Percentiles rank a stretch among this genome's conserved stretches.
These are phyloP conservation scores for Candida nemodendra DNA, from an alignment of 805 yeast species.

Conservation along the genomic window DNA sequence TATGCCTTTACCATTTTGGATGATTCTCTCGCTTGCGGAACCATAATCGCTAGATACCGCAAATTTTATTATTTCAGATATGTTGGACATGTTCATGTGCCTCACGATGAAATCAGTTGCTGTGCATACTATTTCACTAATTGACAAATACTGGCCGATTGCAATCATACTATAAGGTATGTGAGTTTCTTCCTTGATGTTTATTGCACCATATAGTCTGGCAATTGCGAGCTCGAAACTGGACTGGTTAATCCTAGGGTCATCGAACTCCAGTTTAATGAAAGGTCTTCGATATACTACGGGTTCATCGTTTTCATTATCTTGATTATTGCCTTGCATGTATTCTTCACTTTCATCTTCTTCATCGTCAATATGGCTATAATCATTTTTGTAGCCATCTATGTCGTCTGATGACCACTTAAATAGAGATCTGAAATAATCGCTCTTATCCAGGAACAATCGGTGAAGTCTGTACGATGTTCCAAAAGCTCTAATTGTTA, in stretches of 20 bases:
- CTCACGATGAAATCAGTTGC: slow-evolving; percentile 41
- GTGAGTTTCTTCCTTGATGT: slow-evolving; percentile 32
- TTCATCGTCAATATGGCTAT: slow-evolving; percentile 5
- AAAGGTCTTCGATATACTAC: not conserved
- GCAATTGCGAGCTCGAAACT: slow-evolving; percentile 50
- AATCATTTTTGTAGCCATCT: slow-evolving; percentile 1
- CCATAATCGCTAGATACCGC: slow-evolving; percentile 47
- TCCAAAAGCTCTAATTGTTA: slow-evolving; percentile 46
- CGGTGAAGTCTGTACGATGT: slow-evolving; percentile 44
- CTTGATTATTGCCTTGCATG: not conserved
- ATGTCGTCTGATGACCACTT: slow-evolving; percentile 36
- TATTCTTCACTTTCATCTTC: slow-evolving; percentile 3
- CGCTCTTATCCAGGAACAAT: slow-evolving; percentile 44
- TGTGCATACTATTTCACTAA: slow-evolving; percentile 43
- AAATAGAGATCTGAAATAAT: slow-evolving; percentile 47
- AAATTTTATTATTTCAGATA: slow-evolving; percentile 39
- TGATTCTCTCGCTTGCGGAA: slow-evolving; percentile 41
- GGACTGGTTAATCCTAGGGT: slow-evolving; percentile 39
- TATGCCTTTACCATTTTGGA: slow-evolving; percentile 46
- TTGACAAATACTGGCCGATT: slow-evolving; percentile 48
- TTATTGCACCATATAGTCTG: slow-evolving; percentile 44
- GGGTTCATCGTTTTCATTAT: slow-evolving; percentile 1
- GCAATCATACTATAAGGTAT: slow-evolving; percentile 46
- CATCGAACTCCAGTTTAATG: slow-evolving; percentile 39
- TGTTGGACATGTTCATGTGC: slow-evolving; percentile 35